Evolutionary conservation across 345 rosid genomes (phyloP).

Genomic region (Mangifera indica): DNA sequence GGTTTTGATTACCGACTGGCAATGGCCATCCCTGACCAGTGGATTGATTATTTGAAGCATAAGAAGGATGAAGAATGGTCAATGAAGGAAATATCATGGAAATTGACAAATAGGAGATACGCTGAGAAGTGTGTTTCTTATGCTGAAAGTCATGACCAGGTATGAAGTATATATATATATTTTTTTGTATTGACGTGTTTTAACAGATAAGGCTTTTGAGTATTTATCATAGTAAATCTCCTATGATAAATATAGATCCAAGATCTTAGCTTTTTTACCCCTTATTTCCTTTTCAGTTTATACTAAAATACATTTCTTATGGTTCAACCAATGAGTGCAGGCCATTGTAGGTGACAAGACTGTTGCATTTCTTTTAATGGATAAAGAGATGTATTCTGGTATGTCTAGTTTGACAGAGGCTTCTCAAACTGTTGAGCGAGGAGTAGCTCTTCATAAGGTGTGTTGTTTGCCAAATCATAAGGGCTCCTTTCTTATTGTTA

Average conservation of each 20-base stretch:
- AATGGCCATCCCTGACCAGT: conserved; percentile 78
- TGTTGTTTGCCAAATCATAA: conserved; percentile 7
- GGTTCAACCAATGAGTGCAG: conserved; percentile 27
- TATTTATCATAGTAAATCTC: too few relatives aligned
- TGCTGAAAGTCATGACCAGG: conserved; percentile 72
- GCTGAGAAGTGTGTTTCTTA: conserved; percentile 69
- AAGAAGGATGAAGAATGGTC: conserved; percentile 73
- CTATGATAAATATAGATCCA: too few relatives aligned
- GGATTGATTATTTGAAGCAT: conserved; percentile 79
- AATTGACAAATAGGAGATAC: conserved; percentile 55
- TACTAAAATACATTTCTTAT: too few relatives aligned
- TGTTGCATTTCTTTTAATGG: conserved; percentile 66
- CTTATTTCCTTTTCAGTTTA: too few relatives aligned
- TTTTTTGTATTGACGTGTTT: too few relatives aligned
- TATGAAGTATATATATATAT: too few relatives aligned
- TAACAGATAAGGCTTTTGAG: too few relatives aligned
- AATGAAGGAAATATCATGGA: conserved; percentile 50
- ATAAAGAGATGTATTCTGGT: conserved; percentile 66
- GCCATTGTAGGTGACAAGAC: conserved; percentile 84
- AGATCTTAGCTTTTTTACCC: too few relatives aligned
- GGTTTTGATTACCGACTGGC: conserved; percentile 77
- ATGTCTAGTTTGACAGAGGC: conserved; percentile 66
- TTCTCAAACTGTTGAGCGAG: conserved; percentile 56
- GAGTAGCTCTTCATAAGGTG: conserved; percentile 77
- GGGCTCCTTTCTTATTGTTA: conserved; percentile 2